Evolutionary conservation across 2,329 filamentous ascomycete species (phyloP).

Genomic region (Massarina eburnea): DNA sequence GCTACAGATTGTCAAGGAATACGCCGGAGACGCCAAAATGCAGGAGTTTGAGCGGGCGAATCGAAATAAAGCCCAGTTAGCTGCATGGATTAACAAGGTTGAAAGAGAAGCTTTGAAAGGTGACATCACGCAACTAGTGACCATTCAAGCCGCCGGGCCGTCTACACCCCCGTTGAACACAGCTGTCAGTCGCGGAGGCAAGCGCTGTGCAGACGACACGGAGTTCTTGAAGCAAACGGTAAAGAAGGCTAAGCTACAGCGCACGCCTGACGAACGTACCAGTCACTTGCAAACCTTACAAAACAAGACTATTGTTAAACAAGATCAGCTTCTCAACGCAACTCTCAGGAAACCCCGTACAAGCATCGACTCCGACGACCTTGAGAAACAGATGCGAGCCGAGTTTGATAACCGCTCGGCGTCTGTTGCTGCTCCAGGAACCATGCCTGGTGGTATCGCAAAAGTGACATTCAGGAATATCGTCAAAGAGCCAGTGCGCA

Average conservation of each 20-base stretch:
- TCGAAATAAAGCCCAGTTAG: constrained; percentile 11
- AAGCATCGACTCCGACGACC: not conserved
- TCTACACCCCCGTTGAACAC: not conserved
- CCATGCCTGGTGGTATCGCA: not conserved
- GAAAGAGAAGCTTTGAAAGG: constrained; percentile 24
- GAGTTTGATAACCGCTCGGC: not conserved
- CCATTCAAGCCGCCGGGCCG: too few species aligned
- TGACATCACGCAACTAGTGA: too few species aligned
- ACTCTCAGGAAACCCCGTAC: not conserved
- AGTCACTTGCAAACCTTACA: not conserved
- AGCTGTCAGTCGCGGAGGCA: not conserved
- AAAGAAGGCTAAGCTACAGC: not conserved
- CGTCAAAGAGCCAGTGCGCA: too few species aligned
- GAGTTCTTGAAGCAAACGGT: not conserved
- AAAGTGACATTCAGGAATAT: too few species aligned
- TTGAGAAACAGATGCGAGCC: not conserved
- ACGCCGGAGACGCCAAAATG: constrained; percentile 11
- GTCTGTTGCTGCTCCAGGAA: not conserved
- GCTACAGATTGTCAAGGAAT: constrained; percentile 13
- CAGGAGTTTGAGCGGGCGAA: constrained; percentile 9
- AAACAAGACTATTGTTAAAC: not conserved
- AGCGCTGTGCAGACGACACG: not conserved
- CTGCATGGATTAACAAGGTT: constrained; percentile 21
- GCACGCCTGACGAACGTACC: not conserved
- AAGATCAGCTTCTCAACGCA: not conserved